Evolutionary conservation across 2,329 filamentous ascomycete genomes (phyloP).

Genomic region (Pyrenophora teres): DNA sequence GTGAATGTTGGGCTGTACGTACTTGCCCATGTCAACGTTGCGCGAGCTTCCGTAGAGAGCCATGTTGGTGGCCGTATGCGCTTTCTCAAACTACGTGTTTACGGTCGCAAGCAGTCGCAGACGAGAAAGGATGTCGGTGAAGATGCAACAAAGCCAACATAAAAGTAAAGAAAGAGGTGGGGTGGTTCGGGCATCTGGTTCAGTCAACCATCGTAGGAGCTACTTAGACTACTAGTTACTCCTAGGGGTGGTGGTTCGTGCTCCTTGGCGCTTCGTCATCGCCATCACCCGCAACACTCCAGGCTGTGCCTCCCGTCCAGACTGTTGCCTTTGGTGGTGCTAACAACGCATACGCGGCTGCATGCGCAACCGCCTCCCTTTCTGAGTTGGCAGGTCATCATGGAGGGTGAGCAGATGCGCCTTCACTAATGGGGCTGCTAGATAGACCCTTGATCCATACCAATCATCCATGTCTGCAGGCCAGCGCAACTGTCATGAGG

Average conservation of each 20-base stretch:
- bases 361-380: slow-evolving; percentile 33
- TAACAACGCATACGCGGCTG: slow-evolving; percentile 44
- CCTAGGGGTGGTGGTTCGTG: slow-evolving; percentile 22
- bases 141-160: slow-evolving; percentile 14
- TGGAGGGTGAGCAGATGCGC: slow-evolving; percentile 23
- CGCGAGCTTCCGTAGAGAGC: slow-evolving; percentile 53
- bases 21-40: slow-evolving; percentile 68
- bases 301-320: slow-evolving; percentile 7
- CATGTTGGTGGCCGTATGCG: slow-evolving; percentile 36
- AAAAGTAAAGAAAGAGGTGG: slow-evolving; percentile 8
- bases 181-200: slow-evolving; percentile 7
- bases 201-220: slow-evolving; percentile 20
- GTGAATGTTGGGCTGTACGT: slow-evolving; percentile 29
- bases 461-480: slow-evolving; percentile 36
- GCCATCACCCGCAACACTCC: slow-evolving; percentile 21
- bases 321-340: slow-evolving; percentile 24
- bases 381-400: slow-evolving; percentile 32
- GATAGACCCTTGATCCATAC: slow-evolving; percentile 26
- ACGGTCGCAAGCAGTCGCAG: slow-evolving; percentile 12
- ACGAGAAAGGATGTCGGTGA: neutral
- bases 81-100: slow-evolving; percentile 11
- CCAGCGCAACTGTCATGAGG: slow-evolving; percentile 43
- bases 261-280: slow-evolving; percentile 34
- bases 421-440: slow-evolving; percentile 21
- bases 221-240: slow-evolving; percentile 4